Evolutionary conservation across 306 rosid genomes (phyloP).

Genomic region (Canavalia gladiata): DNA sequence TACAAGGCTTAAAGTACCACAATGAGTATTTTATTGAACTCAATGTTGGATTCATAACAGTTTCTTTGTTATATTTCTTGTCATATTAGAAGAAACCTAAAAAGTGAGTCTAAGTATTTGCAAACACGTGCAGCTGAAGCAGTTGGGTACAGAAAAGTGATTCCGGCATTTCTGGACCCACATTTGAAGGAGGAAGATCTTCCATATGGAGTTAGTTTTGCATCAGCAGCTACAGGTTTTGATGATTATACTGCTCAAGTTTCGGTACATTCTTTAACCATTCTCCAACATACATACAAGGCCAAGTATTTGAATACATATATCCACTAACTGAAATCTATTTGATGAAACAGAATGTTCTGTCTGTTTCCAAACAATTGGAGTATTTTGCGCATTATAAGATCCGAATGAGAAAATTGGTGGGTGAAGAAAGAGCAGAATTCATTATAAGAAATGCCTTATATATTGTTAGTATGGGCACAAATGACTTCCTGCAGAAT

Average conservation of each 20-base stretch:
- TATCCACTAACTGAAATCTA: background rate
- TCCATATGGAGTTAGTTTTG: constrained; percentile 80
- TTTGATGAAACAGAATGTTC: constrained; percentile 64
- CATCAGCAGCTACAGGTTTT: constrained; percentile 84
- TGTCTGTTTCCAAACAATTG: constrained; percentile 64
- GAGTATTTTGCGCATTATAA: constrained; percentile 75
- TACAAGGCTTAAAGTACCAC: no score
- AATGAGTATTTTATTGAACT: no score
- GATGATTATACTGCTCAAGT: constrained; percentile 79
- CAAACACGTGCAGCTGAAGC: constrained; percentile 69
- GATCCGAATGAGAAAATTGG: constrained; percentile 53
- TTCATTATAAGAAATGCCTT: constrained; percentile 60
- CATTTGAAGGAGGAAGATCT: constrained; percentile 60
- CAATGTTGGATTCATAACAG: no score
- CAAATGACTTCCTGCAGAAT: constrained; percentile 81
- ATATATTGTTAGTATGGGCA: constrained; percentile 69
- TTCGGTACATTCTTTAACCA: constrained; percentile 55
- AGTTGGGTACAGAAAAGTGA: constrained; percentile 58
- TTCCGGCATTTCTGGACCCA: constrained; percentile 81
- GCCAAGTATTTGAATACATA: background rate
- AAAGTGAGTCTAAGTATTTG: background rate
- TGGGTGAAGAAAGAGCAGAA: constrained; percentile 62
- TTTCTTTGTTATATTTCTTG: background rate
- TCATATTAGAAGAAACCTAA: background rate
- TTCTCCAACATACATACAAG: background rate